Conservation (phyloP, 257 asterid species). For the Echium plantagineum region DNA sequence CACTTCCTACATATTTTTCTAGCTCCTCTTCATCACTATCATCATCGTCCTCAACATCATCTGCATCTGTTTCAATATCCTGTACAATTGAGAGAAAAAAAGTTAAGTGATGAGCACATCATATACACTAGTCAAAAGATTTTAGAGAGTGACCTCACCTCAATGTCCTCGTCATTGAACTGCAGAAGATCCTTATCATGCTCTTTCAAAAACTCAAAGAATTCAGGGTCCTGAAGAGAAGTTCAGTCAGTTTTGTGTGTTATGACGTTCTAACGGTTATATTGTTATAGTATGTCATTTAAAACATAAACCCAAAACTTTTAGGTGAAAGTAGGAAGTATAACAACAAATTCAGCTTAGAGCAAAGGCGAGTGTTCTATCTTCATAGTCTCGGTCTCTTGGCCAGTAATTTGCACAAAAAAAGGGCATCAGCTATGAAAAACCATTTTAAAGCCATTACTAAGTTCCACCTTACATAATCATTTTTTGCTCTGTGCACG, state of each 20-base stretch:
- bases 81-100: slow-evolving; percentile 14
- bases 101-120: slow-evolving; percentile 6
- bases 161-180: slow-evolving; percentile 56
- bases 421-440: neutral
- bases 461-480: neutral
- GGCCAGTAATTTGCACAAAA: neutral
- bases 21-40: slow-evolving; percentile 25
- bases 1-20: slow-evolving; percentile 21
- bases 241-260: slow-evolving; percentile 6
- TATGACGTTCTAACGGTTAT: neutral
- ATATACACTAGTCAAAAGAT: neutral
- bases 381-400: no score
- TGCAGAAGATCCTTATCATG: slow-evolving; percentile 76
- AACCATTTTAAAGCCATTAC: neutral
- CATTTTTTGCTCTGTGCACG: neutral
- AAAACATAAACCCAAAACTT: neutral
- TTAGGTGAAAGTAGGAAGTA: neutral
- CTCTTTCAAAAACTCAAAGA: slow-evolving; percentile 74
- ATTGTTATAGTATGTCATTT: neutral
- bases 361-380: no score
- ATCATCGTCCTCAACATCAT: slow-evolving; percentile 17
- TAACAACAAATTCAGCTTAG: neutral
- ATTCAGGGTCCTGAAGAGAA: slow-evolving; percentile 74
- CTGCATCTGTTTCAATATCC: slow-evolving; percentile 31
- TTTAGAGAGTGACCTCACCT: slow-evolving; percentile 31